Evolutionary conservation across 1,139 yeast genomes (phyloP), one percentile per base, ranked within the genome.

Genomic region (Sugiyamaella paludigena): DNA sequence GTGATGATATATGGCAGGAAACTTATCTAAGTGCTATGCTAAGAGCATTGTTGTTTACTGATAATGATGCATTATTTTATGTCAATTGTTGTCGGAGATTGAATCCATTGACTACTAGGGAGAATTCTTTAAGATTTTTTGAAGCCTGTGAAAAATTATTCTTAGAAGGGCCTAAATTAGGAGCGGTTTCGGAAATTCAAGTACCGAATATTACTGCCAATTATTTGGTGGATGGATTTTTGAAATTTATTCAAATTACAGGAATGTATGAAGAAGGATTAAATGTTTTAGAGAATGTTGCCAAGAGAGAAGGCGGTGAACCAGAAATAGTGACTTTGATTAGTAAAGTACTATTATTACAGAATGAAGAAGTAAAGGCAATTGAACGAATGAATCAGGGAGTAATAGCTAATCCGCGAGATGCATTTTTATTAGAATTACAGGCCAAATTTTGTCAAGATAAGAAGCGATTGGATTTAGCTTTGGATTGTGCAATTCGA

Each of bases 321-420:
- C 65, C 80, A 67, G 80, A 62, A 3, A 76, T 80, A 27, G 80
- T 83, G 6, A 74, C 76, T 39, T 73, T 84, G 7, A 72, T 87
- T 34, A 91, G 87, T 16, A 75, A 75, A 47, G 80, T 82, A 38
- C 78, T 76, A 60, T 72, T 83, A 11, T 64, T 75, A 59, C 78
- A 79, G 60, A 87, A 88, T 61, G 84, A 83, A 58, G 96, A 89
- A 64, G 79, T 87, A 36, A 80, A 79, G 56, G 97, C 97, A 0
- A 83, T 92, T 8, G 73, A 78, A 51, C 59, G 78, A 32, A 75
- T 92, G 75, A 77, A 80, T 62, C 76, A 78, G 28, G 84, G 87
- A 2, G 72, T 92, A 36, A 56, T 68, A 45, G 66, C 65, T 19
- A 74, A 81, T 56, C 79, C 84, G 15, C 75, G 92, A 51, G 91